These are phyloP conservation scores for Mariannaea elegans DNA, from an alignment of 2,329 filamentous ascomycete genomes.

Conservation along the genomic window DNA sequence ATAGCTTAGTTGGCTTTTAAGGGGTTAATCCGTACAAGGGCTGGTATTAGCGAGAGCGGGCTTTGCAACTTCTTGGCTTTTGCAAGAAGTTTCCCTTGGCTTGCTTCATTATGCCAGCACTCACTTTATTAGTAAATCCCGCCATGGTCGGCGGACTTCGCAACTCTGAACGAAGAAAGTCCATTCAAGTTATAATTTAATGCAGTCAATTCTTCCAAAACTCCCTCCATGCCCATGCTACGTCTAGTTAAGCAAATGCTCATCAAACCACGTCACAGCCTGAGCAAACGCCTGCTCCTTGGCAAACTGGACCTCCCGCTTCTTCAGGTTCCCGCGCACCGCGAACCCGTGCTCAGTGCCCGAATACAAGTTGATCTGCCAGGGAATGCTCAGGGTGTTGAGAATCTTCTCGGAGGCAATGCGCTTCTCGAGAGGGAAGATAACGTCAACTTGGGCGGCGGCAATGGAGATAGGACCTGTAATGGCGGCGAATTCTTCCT, in stretches of 20 bases:
- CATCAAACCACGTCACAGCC: conserved; percentile 78
- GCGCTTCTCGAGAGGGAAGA: conserved; percentile 66
- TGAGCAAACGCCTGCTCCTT: conserved; percentile 84
- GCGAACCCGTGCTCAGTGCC: conserved; percentile 78
- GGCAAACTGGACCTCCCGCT: conserved; percentile 67
- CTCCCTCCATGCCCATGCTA: not conserved
- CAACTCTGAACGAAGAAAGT: conserved; percentile 12
- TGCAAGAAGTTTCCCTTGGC: conserved; percentile 11
- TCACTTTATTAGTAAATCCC: conserved; percentile 22
- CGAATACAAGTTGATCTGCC: conserved; percentile 76
- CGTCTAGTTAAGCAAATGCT: conserved; percentile 46
- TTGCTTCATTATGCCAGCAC: conserved; percentile 6
- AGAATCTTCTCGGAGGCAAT: conserved; percentile 68
- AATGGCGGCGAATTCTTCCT: conserved; percentile 67
- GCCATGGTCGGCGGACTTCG: conserved; percentile 16
- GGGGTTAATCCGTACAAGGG: conserved; percentile 35
- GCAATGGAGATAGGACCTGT: conserved; percentile 67
- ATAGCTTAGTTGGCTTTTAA: conserved; percentile 44
- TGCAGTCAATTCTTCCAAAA: not conserved
- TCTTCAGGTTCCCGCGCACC: conserved; percentile 68
- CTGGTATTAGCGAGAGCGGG: not conserved
- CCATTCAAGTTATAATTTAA: conserved; percentile 7
- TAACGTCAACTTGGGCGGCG: conserved; percentile 68
- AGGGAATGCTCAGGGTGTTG: conserved; percentile 60
- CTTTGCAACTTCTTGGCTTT: conserved; percentile 10